Evolutionary conservation across 768 basidiomycete genomes (phyloP), one percentile per base, ranked within the genome.

Genomic region (Lenzites betulinus): DNA sequence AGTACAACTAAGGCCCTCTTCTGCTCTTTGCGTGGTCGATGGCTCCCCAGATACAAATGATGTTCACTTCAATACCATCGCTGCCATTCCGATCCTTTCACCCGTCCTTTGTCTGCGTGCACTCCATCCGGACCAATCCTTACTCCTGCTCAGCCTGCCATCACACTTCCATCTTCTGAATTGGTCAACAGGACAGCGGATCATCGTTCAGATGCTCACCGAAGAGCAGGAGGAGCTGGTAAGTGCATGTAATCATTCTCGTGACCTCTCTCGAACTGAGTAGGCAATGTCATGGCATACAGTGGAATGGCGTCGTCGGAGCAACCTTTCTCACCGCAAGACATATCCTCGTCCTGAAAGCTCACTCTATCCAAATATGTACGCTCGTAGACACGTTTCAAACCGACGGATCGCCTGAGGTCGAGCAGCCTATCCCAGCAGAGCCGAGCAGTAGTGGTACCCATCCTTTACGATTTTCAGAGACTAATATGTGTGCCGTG

Each of bases 291-390:
- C 22, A 11, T 39, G 2, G 6, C 35, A 18, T 30, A 7, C 46
- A 79, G 77, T 78, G 75, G 75, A 78, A 75, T 38, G 74, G 74
- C 1, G 73, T 85, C 9, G 69, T 82, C 1, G 76, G 74, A 9
- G 60, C 82, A 18, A 76, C 73, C 18, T 75, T 86, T 41, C 73
- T 82, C 39, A 83, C 80, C 2, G 72, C 76, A 0, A 80, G 82
- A 54, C 64, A 71, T 39, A 51, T 87, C n/a, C 70, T 87, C 25
- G 75, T 81, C 23, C 78, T 86, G 66, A 83, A 79, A 58, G 72
- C 77, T 0, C 81, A 79, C 6, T 78, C 83, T 0, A 64, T 88
- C 23, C 83, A 86, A 58, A 69, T 84, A 2, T 76, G 78, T 60
- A 70, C 77, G 0, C 63, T 64, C 26, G 42, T 59, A 3, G 57